Evolutionary conservation across 2,329 filamentous ascomycete genomes (phyloP), one percentile per base, ranked within the genome.

Genomic region (Talaromyces sp.): DNA sequence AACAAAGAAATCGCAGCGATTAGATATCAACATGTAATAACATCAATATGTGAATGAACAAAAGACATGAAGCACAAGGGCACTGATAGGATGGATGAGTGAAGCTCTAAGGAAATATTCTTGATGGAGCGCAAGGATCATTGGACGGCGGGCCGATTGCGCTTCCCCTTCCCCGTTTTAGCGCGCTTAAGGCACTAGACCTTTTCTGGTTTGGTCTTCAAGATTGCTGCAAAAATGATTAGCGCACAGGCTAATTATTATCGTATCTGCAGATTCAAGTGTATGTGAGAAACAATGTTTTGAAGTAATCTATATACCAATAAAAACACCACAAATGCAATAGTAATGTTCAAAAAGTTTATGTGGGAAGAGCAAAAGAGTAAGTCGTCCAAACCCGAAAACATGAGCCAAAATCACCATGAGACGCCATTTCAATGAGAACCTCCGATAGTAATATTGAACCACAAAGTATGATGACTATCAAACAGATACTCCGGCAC

Each of bases 401-500:
- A 17, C 5, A 33, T 35, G 10, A 37, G 15, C 51, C 15, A 2
- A 41, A n/a, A 31, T 25, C 39, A 36, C 52, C 52, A 22, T 8
- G n/a, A 25, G 39, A 55, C 53, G 53, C 53, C 54, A 13, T 13
- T 8, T 21, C 40, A 22, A 50, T 22, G 54, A 56, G 35, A 48
- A 35, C 35, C 36, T 19, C 39, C 15, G 15, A 22, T n/a, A n/a
- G 13, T 19, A 53, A 28, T 7, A n/a, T 28, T 35, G 19, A 51
- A 3, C 40, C 17, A 41, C 2, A 5, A 36, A 17, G 13, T 36
- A 3, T 11, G 11, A 22, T 15, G 33, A 22, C n/a, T 25, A 33
- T 60, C 43, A 61, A 17, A 60, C 60, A 25, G 59, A 1, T 48
- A 63, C 53, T 2, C 54, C 52, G 2, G 53, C 31, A 33, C 46